Conservation (phyloP, 352 stramenopile species). For the Blastocystis sp. region DNA sequence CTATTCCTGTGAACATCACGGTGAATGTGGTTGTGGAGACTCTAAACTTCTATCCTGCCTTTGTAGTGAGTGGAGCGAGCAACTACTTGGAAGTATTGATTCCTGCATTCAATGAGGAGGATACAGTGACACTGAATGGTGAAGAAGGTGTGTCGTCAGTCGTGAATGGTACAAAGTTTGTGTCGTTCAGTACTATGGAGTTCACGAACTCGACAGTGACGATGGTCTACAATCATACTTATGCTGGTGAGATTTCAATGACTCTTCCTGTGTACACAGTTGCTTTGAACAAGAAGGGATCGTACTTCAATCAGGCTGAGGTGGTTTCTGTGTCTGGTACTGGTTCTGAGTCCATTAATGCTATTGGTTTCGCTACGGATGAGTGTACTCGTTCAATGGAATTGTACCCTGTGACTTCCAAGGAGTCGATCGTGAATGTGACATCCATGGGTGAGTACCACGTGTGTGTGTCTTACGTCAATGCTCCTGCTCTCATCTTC, state of each 20-base stretch:
- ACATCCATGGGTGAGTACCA: slow-evolving; percentile 26
- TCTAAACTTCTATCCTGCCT: background rate
- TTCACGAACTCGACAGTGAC: background rate
- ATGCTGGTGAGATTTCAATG: background rate
- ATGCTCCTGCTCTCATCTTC: background rate
- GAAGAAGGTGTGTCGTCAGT: background rate
- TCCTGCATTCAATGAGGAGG: slow-evolving; percentile 33
- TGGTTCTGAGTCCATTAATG: background rate
- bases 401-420: background rate
- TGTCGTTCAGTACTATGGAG: slow-evolving; percentile 26
- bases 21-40: slow-evolving; percentile 12
- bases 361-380: slow-evolving; percentile 18
- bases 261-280: slow-evolving; percentile 39
- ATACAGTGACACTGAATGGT: slow-evolving; percentile 34
- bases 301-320: background rate
- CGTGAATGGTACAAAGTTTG: background rate
- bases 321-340: background rate
- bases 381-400: background rate
- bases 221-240: slow-evolving; percentile 39
- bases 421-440: background rate
- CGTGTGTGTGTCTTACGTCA: slow-evolving; percentile 20
- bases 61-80: slow-evolving; percentile 49
- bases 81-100: slow-evolving; percentile 17
- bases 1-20: background rate
- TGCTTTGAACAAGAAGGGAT: slow-evolving; percentile 3